Evolutionary conservation across 1,284 basidiomycete genomes (phyloP).

Genomic region (Malassezia sp.): DNA sequence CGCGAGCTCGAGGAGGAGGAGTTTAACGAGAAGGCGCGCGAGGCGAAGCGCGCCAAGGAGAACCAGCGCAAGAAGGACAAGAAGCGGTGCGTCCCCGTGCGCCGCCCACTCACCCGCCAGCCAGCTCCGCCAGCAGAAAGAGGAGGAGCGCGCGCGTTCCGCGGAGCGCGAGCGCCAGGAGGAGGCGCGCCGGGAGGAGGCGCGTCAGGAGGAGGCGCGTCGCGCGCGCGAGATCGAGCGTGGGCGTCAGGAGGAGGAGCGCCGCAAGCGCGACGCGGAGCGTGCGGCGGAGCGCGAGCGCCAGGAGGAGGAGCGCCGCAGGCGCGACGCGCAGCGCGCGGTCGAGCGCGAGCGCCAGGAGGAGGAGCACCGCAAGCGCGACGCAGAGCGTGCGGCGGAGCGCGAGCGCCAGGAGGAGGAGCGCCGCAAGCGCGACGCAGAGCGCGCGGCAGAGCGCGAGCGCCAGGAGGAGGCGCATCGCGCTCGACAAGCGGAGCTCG

Average conservation of each 20-base stretch:
- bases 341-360: constrained; percentile 49
- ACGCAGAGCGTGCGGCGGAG: constrained; percentile 45
- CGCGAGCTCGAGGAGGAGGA: constrained; percentile 83
- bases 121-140: constrained; percentile 79
- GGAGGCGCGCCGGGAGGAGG: constrained; percentile 60
- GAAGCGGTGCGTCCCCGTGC: too few relatives aligned
- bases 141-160: constrained; percentile 69
- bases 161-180: too few relatives aligned
- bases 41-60: constrained; percentile 87
- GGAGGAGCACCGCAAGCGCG: constrained; percentile 54
- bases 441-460: constrained; percentile 49
- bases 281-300: constrained; percentile 24
- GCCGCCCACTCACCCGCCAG: too few relatives aligned
- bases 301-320: constrained; percentile 52
- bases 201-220: constrained; percentile 53
- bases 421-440: constrained; percentile 46
- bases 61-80: constrained; percentile 99
- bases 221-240: constrained; percentile 51
- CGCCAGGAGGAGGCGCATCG: constrained; percentile 50
- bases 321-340: constrained; percentile 11
- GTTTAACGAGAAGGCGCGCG: constrained; percentile 63
- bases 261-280: constrained; percentile 35
- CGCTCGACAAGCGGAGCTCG: constrained; percentile 50
- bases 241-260: constrained; percentile 51
- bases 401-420: constrained; percentile 45